phyloP scores from a whole-genome alignment of 805 yeast genomes.

The Metschnikowia bowlesiae region DNA sequence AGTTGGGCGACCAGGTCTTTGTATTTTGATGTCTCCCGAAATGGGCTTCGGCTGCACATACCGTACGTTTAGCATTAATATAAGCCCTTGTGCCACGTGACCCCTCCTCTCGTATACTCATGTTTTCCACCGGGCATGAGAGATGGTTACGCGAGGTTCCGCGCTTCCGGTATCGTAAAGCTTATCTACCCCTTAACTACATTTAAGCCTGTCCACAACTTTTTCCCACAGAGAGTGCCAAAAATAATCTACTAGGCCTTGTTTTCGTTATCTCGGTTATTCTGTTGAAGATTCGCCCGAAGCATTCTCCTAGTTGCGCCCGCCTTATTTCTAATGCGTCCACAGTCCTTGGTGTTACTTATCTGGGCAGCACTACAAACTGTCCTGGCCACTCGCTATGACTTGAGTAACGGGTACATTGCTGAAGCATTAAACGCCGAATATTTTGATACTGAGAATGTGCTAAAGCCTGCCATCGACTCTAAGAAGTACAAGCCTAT shows the following conservation, averaged over 20 bases:
- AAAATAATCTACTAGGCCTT: neutral
- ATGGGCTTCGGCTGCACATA: neutral
- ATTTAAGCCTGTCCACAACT: neutral
- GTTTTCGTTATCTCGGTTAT: too few species aligned
- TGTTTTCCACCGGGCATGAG: neutral
- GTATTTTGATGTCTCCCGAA: conserved; percentile 51
- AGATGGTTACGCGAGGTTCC: neutral
- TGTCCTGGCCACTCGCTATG: conserved; percentile 13
- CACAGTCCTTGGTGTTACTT: neutral
- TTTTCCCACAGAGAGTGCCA: neutral
- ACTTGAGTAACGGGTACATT: conserved; percentile 20
- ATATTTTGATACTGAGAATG: conserved; percentile 22
- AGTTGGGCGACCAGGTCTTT: conserved; percentile 86
- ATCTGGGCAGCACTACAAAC: conserved; percentile 1
- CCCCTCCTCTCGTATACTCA: neutral
- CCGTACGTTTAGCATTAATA: neutral
- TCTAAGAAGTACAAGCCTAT: conserved; percentile 32
- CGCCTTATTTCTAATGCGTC: neutral
- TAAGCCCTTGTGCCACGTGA: neutral
- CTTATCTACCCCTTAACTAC: neutral
- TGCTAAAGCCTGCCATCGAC: conserved; percentile 23
- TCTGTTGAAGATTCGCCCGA: too few species aligned
- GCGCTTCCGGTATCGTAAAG: neutral
- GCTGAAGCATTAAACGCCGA: conserved; percentile 19
- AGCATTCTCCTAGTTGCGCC: too few species aligned